Evolutionary conservation across 192 early-diverging fungal species (phyloP).

Genomic region (Mortierella alpina): DNA sequence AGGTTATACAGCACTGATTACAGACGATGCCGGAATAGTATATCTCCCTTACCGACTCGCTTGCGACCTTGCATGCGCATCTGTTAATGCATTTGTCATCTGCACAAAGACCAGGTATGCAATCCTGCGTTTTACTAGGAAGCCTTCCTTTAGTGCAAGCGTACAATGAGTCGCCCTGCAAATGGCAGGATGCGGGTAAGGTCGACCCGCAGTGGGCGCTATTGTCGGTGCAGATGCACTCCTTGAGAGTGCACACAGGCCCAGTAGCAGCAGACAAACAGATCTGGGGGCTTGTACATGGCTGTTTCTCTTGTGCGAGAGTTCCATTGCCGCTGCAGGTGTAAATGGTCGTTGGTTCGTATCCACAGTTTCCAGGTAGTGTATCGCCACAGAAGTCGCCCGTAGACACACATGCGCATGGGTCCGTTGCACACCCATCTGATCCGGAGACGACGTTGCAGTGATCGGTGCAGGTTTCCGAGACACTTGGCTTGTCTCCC

Average conservation of each 20-base stretch:
- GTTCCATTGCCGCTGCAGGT: background rate
- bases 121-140: no score
- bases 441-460: background rate
- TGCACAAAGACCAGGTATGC: no score
- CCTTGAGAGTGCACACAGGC: background rate
- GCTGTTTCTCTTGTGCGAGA: background rate
- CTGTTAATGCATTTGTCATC: no score
- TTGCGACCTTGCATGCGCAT: no score
- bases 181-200: background rate
- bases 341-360: background rate
- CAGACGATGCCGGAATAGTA: no score
- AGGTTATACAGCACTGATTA: no score
- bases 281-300: background rate
- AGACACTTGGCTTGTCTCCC: background rate
- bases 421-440: background rate
- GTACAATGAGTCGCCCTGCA: no score
- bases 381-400: constrained; percentile 1
- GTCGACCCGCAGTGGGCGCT: background rate
- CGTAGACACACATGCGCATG: background rate
- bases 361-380: background rate
- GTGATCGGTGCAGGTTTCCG: background rate
- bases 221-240: background rate
- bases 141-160: no score
- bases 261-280: background rate
- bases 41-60: no score